phyloP scores from a whole-genome alignment of 2,329 filamentous ascomycete genomes.

The Trichocomaceae sp. region DNA sequence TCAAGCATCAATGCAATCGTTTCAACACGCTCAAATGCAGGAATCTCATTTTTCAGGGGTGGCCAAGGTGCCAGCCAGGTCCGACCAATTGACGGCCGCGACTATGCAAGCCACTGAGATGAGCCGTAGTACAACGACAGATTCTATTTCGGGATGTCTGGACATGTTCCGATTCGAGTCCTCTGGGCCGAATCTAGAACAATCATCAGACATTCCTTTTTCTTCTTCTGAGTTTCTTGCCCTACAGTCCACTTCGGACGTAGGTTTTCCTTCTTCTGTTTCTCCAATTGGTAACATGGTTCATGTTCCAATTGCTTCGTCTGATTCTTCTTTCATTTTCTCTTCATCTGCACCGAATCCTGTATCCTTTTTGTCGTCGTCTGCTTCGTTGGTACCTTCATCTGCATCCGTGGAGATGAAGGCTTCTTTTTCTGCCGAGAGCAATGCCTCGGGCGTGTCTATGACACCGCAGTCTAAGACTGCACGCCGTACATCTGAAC shows the following conservation, averaged over 20 bases:
- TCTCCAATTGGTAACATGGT: constrained; percentile 22
- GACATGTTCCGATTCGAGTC: constrained; percentile 42
- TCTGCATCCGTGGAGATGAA: constrained; percentile 45
- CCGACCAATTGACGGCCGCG: constrained; percentile 23
- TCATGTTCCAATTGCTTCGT: constrained; percentile 27
- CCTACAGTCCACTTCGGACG: constrained; percentile 26
- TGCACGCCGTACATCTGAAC: constrained; percentile 43
- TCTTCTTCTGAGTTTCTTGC: constrained; percentile 24
- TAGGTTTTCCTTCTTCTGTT: constrained; percentile 20
- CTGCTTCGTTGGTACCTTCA: constrained; percentile 28
- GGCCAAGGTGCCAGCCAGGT: constrained; percentile 11
- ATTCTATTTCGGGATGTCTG: constrained; percentile 39
- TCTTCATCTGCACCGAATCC: constrained; percentile 32
- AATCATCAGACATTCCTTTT: constrained; percentile 24
- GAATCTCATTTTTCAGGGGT: constrained; percentile 13
- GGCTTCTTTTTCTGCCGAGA: constrained; percentile 44
- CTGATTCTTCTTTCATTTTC: constrained; percentile 28
- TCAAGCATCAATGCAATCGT: constrained; percentile 15
- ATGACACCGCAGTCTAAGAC: constrained; percentile 40
- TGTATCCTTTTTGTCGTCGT: constrained; percentile 20
- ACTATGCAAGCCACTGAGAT: constrained; percentile 34
- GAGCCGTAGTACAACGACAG: constrained; percentile 41
- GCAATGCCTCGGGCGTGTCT: constrained; percentile 40
- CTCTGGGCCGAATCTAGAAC: constrained; percentile 30
- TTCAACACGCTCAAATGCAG: constrained; percentile 14